A percentile compares a stretch with the other conserved stretches of the same genome.
phyloP scores from a whole-genome alignment of 352 stramenopile species.

The Phytopythium ostracodes region DNA sequence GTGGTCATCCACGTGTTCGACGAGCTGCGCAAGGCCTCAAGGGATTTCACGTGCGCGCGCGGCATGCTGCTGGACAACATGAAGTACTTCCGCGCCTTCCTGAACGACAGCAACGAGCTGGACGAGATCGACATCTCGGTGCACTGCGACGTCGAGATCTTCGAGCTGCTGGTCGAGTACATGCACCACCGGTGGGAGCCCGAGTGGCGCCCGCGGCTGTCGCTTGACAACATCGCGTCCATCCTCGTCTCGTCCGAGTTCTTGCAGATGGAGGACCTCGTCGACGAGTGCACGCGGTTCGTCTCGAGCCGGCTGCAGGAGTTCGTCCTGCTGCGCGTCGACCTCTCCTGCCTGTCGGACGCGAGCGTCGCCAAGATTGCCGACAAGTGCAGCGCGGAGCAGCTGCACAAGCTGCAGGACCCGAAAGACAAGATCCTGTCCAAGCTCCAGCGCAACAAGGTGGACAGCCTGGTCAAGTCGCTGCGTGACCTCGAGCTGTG shows the following conservation, averaged over 20 bases:
- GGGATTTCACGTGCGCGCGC: conserved; percentile 84
- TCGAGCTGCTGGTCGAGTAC: conserved; percentile 89
- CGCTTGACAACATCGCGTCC: conserved; percentile 73
- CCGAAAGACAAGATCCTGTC: conserved; percentile 86
- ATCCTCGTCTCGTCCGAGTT: conserved; percentile 92
- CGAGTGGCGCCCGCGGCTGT: conserved; percentile 43
- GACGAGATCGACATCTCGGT: conserved; percentile 93
- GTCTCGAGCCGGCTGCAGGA: conserved; percentile 67
- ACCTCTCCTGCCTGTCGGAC: conserved; percentile 84
- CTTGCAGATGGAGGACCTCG: conserved; percentile 87
- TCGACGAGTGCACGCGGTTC: conserved; percentile 82
- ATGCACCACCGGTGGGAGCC: conserved; percentile 54
- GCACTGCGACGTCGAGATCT: conserved; percentile 91
- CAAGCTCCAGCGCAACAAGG: conserved; percentile 80
- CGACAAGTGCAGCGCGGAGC: conserved; percentile 38
- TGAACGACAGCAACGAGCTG: conserved; percentile 70
- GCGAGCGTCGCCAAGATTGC: conserved; percentile 69
- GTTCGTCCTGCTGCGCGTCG: conserved; percentile 82
- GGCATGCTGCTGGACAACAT: conserved; percentile 85
- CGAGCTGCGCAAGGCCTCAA: conserved; percentile 78
- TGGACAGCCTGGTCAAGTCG: conserved; percentile 49
- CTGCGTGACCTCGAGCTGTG: conserved; percentile 40
- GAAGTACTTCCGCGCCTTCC: conserved; percentile 88
- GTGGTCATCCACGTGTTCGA: conserved; percentile 91
- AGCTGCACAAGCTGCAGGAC: conserved; percentile 70